Conservation (phyloP, 2,329 filamentous ascomycete genomes). For the Aspergillus piperis region DNA sequence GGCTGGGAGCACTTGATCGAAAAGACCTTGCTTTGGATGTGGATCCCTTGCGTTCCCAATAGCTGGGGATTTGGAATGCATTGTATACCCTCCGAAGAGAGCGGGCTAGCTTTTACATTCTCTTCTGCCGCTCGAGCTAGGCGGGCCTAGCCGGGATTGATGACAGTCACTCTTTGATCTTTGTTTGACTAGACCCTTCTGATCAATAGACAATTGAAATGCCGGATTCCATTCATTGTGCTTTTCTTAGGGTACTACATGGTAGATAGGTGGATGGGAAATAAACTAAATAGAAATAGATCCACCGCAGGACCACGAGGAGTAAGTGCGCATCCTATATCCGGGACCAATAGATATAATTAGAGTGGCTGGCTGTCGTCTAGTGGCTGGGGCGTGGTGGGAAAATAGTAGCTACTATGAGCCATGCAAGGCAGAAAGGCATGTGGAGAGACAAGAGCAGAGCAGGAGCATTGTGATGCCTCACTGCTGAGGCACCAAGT, state of each 20-base stretch:
- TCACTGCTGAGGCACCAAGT: slow-evolving; percentile 10
- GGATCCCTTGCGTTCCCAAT: slow-evolving; percentile 12
- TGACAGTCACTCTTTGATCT: background rate
- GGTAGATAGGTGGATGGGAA: too few relatives aligned
- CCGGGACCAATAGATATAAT: background rate
- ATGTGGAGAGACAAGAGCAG: background rate
- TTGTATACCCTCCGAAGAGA: background rate
- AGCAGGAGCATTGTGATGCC: background rate
- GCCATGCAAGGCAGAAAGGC: background rate
- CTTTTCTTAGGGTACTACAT: background rate
- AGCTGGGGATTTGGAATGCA: background rate
- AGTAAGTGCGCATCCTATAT: background rate
- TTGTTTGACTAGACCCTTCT: background rate
- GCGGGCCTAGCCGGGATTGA: background rate
- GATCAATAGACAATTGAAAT: background rate
- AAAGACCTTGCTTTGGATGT: background rate
- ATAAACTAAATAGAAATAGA: too few relatives aligned
- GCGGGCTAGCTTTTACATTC: background rate
- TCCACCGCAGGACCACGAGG: too few relatives aligned
- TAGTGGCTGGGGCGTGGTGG: background rate
- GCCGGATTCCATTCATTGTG: background rate
- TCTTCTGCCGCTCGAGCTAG: background rate
- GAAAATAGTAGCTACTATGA: background rate
- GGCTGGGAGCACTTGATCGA: background rate
- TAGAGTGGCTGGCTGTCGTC: background rate